phyloP scores from a whole-genome alignment of 345 rosid species.

The Citrus australasica region DNA sequence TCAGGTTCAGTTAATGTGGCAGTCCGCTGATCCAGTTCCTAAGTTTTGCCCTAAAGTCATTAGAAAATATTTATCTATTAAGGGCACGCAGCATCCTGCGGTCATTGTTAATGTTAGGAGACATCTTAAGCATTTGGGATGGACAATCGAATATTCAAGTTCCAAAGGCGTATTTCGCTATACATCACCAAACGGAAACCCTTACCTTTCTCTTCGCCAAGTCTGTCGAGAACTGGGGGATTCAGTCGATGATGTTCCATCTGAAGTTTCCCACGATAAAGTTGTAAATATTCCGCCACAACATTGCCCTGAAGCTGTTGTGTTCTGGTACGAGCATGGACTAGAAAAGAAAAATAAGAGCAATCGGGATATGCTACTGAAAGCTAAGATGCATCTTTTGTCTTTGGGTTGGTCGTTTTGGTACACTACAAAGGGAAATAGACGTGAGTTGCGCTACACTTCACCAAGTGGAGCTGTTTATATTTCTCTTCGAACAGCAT shows the following conservation, averaged over 20 bases:
- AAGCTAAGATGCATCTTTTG: conserved; percentile 16
- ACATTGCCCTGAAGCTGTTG: conserved; percentile 5
- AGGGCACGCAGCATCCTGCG: background rate
- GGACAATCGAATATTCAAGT: background rate
- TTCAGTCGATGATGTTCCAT: background rate
- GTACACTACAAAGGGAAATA: background rate
- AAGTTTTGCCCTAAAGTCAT: background rate
- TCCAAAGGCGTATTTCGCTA: background rate
- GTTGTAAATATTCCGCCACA: background rate
- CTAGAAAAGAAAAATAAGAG: background rate
- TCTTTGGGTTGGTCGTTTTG: conserved; percentile 12
- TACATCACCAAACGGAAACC: background rate
- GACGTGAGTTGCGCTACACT: conserved; percentile 3
- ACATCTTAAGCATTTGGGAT: background rate
- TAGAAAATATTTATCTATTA: background rate
- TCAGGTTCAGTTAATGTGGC: too few species aligned
- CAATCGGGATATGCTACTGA: background rate
- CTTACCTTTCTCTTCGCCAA: conserved; percentile 1
- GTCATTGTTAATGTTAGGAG: background rate
- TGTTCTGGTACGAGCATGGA: conserved; percentile 8
- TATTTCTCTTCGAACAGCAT: conserved; percentile 16
- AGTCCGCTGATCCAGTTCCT: background rate
- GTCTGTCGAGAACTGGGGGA: background rate
- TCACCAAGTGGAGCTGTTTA: conserved; percentile 7
- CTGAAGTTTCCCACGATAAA: background rate